Evolutionary conservation across 192 early-diverging fungal species (phyloP), one percentile per base, ranked within the genome.

Genomic region (Rhizophagus clarus): DNA sequence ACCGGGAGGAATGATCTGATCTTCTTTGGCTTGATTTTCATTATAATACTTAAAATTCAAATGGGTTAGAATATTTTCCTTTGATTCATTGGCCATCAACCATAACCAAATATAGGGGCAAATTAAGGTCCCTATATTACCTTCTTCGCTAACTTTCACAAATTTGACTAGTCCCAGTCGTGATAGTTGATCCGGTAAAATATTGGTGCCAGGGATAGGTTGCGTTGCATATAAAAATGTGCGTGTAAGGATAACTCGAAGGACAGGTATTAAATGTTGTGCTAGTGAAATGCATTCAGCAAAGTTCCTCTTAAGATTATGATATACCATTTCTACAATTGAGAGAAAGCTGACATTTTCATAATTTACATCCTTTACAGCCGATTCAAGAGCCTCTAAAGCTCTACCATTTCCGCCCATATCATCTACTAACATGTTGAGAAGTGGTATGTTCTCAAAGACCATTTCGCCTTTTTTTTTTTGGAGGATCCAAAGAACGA

Each of bases 61-160:
- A 72, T 75, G 69, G 7, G 1, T 28, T 26, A 83, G 80, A 64
- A 84, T 56, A 61, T 40, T 51, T 67, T 79, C 71, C 31, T 12
- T 64, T 74, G 82, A 64, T 32, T 24, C 28, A 61, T 79, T 49
- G 76, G 80, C 72, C 28, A 84, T 70, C n/a, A 84, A 42, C 80
- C 80, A 84, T 37, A 84, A 24, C 83, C 83, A 84, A 15, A 84
- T 84, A 68, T 81, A 84, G 17, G 83, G 83, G 26, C 72, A 79
- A 26, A 28, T 69, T n/a, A 81, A 73, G 34, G 77, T 67, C 42
- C n/a, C n/a, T n/a, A n/a, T n/a, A n/a, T n/a, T n/a, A n/a, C 80
- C 80, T 29, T 31, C 6, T 15, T 14, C 17, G 15, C 76, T 37
- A 0, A 42, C n/a, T 73, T 40, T 42, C 49, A 56, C 47, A 73